phyloP scores from a whole-genome alignment of 2,329 filamentous ascomycete genomes.

The Aspergillus tubingensis region DNA sequence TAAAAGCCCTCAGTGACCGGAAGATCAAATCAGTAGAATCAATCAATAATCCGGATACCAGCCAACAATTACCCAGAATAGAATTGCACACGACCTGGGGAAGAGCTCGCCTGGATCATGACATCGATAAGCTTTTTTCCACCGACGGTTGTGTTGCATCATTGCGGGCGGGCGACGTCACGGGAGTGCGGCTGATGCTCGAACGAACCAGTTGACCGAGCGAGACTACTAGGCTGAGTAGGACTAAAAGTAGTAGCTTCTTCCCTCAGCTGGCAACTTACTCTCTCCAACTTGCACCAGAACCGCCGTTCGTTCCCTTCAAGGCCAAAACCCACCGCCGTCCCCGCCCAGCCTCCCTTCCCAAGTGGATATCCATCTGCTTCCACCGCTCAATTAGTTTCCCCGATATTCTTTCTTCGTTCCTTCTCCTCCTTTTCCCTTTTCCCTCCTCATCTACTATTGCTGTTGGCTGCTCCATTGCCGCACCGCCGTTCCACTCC shows the following conservation, averaged over 20 bases:
- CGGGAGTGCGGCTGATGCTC: constrained; percentile 2
- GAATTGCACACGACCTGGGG: too few relatives aligned
- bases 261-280: not conserved
- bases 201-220: not conserved
- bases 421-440: constrained; percentile 3
- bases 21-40: not conserved
- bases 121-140: not conserved
- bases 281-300: constrained; percentile 1
- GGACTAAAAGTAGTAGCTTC: not conserved
- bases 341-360: constrained; percentile 24
- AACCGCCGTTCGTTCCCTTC: not conserved
- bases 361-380: constrained; percentile 7
- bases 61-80: too few relatives aligned
- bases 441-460: constrained; percentile 4
- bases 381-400: constrained; percentile 17
- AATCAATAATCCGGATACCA: too few relatives aligned
- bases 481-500: constrained; percentile 5
- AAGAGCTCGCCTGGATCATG: not conserved
- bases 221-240: not conserved
- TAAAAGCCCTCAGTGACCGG: too few relatives aligned
- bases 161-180: constrained; percentile 11
- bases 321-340: constrained; percentile 12
- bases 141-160: not conserved
- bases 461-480: not conserved
- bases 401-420: constrained; percentile 13